Conservation (phyloP, 495 filamentous ascomycete species). For the Trichoderma reesei region DNA sequence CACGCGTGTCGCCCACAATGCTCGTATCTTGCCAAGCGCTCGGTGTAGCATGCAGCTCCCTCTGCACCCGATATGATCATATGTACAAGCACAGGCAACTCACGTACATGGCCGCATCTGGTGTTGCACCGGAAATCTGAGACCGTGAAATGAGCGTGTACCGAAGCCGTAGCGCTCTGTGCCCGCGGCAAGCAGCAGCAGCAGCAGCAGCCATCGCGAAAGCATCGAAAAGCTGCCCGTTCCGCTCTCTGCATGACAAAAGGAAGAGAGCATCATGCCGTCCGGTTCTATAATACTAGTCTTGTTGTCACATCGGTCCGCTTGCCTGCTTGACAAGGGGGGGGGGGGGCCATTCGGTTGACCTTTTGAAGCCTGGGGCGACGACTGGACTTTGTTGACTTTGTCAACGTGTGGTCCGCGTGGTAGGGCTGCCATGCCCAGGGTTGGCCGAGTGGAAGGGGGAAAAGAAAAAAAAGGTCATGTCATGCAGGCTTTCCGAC, state of each 20-base stretch:
- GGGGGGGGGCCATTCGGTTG: no score
- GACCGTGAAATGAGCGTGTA: no score
- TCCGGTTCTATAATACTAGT: not conserved
- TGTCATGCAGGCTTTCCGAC: not conserved
- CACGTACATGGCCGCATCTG: not conserved
- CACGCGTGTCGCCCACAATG: not conserved
- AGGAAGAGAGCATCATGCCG: not conserved
- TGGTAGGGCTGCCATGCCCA: conserved; percentile 5
- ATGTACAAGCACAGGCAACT: not conserved
- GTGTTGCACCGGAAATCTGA: not conserved
- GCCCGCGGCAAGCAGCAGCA: no score
- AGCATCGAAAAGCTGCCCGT: not conserved
- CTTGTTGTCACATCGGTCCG: not conserved
- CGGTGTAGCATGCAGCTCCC: not conserved
- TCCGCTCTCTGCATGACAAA: not conserved
- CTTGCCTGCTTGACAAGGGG: not conserved
- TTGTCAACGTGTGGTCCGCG: not conserved
- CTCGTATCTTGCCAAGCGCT: not conserved
- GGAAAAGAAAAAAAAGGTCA: no score
- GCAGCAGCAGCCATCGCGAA: no score
- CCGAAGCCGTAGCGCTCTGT: no score
- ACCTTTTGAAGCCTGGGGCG: no score
- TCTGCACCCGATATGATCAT: not conserved
- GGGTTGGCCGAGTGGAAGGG: not conserved
- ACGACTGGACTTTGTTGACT: not conserved